These are phyloP conservation scores for Claviceps sorghi DNA, from an alignment of 2,329 filamentous ascomycete genomes.

Conservation along the genomic window DNA sequence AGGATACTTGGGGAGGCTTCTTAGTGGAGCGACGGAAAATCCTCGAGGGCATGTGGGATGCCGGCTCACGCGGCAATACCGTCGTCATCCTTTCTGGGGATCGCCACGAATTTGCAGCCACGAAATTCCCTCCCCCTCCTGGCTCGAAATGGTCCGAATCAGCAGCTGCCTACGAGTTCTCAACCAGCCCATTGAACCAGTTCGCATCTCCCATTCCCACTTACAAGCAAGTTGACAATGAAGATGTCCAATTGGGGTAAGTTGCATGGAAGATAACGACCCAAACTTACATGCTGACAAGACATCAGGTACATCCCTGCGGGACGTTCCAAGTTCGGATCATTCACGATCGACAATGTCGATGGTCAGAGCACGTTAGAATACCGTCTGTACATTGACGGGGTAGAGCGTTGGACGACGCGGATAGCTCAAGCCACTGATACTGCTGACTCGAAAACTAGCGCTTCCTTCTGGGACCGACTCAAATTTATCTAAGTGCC, in stretches of 20 bases:
- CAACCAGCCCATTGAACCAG: conserved; percentile 79
- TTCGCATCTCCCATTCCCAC: conserved; percentile 80
- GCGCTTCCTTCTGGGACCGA: conserved; percentile 32
- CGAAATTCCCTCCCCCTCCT: conserved; percentile 52
- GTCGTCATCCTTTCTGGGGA: conserved; percentile 81
- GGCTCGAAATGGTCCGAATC: conserved; percentile 47
- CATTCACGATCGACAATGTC: conserved; percentile 53
- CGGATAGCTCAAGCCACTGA: conserved; percentile 32
- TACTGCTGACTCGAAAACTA: conserved; percentile 14
- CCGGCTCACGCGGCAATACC: conserved; percentile 58
- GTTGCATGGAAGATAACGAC: conserved; percentile 10
- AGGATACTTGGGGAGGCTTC: conserved; percentile 93
- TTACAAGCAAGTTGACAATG: conserved; percentile 65
- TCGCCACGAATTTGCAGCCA: conserved; percentile 92
- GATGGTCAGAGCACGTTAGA: conserved; percentile 54
- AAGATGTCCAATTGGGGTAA: conserved; percentile 76
- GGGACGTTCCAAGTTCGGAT: conserved; percentile 78
- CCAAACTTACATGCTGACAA: conserved; percentile 2
- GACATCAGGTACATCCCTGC: conserved; percentile 54
- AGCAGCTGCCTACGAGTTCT: conserved; percentile 75
- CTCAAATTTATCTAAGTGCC: conserved; percentile 13
- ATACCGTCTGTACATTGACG: conserved; percentile 74
- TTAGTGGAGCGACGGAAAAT: conserved; percentile 63
- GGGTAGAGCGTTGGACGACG: conserved; percentile 60
- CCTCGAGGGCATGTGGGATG: conserved; percentile 85